A percentile compares a stretch with the other conserved stretches of the same genome.
Conservation (phyloP, 257 asterid genomes). For the Solanum ossicruentum region DNA sequence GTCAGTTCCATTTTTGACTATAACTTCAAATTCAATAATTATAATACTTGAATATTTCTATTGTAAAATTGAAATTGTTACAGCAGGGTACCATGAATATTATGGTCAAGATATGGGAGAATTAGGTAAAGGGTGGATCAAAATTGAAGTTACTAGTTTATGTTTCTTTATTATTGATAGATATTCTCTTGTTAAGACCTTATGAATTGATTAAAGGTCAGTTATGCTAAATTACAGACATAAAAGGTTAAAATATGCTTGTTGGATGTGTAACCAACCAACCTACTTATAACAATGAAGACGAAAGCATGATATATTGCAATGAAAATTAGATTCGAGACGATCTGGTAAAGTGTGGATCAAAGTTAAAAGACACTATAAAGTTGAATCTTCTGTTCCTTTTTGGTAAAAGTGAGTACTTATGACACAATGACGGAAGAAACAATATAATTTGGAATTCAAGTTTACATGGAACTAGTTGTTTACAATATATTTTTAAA, state of each 20-base stretch:
- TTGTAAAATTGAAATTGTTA: too few species aligned
- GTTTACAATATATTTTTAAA: too few species aligned
- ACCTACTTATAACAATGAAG: background rate
- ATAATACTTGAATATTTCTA: too few species aligned
- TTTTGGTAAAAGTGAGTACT: background rate
- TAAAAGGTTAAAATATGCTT: background rate
- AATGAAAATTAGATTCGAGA: background rate
- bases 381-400: background rate
- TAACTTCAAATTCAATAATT: too few species aligned
- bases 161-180: too few species aligned
- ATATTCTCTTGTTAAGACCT: background rate
- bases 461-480: background rate
- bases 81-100: too few species aligned
- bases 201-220: background rate
- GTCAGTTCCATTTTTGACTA: too few species aligned
- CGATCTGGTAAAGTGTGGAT: background rate
- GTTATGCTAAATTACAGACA: background rate
- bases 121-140: too few species aligned
- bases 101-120: too few species aligned
- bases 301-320: background rate
- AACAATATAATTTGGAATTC: background rate
- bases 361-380: background rate
- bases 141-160: too few species aligned
- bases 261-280: background rate
- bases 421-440: background rate